phyloP scores from a whole-genome alignment of 176 grass and related monocot genomes.

The Triticum turgidum region DNA sequence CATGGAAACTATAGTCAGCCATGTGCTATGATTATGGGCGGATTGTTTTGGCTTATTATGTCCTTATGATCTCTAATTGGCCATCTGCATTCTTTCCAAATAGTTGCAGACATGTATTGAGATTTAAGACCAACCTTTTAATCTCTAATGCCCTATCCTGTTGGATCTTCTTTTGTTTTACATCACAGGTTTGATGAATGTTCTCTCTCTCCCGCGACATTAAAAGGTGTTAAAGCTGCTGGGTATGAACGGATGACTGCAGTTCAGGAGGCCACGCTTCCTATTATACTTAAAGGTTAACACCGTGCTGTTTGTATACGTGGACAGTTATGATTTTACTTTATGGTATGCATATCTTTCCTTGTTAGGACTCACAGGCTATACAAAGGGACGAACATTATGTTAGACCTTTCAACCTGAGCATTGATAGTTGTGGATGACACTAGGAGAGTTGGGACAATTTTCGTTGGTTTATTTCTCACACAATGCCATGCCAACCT shows the following conservation, averaged over 20 bases:
- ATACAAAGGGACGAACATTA: not conserved
- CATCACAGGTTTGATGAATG: conserved; percentile 79
- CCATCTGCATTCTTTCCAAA: not conserved
- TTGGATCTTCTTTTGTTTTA: conserved; percentile 19
- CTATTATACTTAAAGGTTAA: conserved; percentile 88
- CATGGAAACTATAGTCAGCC: too few relatives aligned
- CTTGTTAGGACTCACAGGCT: conserved; percentile 8
- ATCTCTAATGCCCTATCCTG: not conserved
- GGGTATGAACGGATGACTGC: conserved; percentile 89
- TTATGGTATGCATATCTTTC: not conserved
- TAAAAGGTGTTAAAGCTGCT: conserved; percentile 93
- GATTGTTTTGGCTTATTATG: not conserved
- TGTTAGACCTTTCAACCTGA: too few relatives aligned
- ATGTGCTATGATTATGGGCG: not conserved
- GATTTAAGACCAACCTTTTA: not conserved
- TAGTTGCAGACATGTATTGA: not conserved
- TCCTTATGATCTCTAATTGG: conserved; percentile 1
- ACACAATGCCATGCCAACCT: too few relatives aligned
- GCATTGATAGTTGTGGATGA: too few relatives aligned
- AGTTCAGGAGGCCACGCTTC: conserved; percentile 94
- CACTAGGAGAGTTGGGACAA: too few relatives aligned
- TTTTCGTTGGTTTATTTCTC: too few relatives aligned
- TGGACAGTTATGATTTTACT: conserved; percentile 9
- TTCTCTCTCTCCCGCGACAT: conserved; percentile 73
- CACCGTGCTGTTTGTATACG: conserved; percentile 26